phyloP scores from a whole-genome alignment of 345 rosid species.

The Salix suchowensis region DNA sequence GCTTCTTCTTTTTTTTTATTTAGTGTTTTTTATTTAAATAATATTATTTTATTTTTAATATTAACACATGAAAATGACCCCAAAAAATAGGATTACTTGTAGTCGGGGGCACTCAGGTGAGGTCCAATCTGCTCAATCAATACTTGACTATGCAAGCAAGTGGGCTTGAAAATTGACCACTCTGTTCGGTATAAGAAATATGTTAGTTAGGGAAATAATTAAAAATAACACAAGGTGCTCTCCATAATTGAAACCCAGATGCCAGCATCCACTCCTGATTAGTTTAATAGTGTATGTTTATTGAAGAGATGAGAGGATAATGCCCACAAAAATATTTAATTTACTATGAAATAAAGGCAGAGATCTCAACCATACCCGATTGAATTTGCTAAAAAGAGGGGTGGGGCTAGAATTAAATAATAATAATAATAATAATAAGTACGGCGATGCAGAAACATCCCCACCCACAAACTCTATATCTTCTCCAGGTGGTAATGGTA shows the following conservation, averaged over 20 bases:
- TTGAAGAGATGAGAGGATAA: neutral
- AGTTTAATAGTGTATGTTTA: neutral
- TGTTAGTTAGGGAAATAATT: neutral
- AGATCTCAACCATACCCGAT: slow-evolving; percentile 3
- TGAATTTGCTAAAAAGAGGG: neutral
- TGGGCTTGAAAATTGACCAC: neutral
- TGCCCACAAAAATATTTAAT: neutral
- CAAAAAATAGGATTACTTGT: neutral
- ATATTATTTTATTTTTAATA: too few species aligned
- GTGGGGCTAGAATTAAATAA: neutral
- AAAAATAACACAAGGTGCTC: neutral
- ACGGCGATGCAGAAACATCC: neutral
- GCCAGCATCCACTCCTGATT: neutral
- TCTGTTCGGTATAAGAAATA: neutral
- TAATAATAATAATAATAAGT: neutral
- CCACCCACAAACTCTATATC: neutral
- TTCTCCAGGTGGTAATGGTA: neutral
- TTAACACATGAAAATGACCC: neutral
- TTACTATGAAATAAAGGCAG: neutral
- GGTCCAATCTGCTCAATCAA: neutral
- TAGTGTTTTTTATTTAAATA: too few species aligned
- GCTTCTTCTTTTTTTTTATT: neutral
- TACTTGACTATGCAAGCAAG: neutral
- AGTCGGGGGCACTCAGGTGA: neutral
- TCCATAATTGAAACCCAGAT: neutral